Conservation (phyloP, 2,329 filamentous ascomycete species). For the Talaromyces sp. region DNA sequence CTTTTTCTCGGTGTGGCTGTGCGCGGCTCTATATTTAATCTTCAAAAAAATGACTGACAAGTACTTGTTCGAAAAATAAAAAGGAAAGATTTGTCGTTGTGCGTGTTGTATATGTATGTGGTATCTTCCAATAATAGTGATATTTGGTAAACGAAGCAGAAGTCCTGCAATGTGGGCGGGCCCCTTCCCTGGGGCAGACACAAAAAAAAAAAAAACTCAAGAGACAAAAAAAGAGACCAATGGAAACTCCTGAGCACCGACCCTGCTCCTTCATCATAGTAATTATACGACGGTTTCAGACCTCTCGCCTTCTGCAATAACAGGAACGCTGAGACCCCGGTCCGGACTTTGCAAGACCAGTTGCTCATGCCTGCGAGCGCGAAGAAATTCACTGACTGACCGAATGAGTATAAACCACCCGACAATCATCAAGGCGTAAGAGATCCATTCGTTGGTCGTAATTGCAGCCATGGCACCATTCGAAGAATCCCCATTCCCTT, state of each 20-base stretch:
- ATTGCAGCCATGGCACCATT: conserved; percentile 53
- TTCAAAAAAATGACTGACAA: background rate
- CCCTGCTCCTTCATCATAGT: conserved; percentile 3
- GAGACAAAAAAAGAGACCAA: background rate
- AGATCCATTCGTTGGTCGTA: conserved; percentile 77
- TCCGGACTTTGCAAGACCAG: conserved; percentile 90
- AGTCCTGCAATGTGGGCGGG: background rate
- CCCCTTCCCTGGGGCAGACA: background rate
- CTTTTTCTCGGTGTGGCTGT: background rate
- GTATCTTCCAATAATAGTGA: conserved; percentile 11
- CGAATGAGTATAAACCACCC: conserved; percentile 98
- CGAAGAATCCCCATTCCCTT: conserved; percentile 12
- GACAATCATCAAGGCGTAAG: conserved; percentile 91
- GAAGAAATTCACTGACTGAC: conserved; percentile 85
- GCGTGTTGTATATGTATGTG: conserved; percentile 7
- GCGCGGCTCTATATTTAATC: background rate
- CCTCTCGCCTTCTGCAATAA: conserved; percentile 81
- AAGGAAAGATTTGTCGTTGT: background rate
- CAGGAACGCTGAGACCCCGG: conserved; percentile 73
- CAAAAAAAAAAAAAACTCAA: background rate
- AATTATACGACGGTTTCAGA: conserved; percentile 69
- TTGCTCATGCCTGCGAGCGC: conserved; percentile 84
- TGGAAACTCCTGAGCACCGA: conserved; percentile 10
- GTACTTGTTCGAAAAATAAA: background rate
- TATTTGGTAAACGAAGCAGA: conserved; percentile 2